phyloP scores from a whole-genome alignment of 257 asterid species.

The Rauvolfia tetraphylla region DNA sequence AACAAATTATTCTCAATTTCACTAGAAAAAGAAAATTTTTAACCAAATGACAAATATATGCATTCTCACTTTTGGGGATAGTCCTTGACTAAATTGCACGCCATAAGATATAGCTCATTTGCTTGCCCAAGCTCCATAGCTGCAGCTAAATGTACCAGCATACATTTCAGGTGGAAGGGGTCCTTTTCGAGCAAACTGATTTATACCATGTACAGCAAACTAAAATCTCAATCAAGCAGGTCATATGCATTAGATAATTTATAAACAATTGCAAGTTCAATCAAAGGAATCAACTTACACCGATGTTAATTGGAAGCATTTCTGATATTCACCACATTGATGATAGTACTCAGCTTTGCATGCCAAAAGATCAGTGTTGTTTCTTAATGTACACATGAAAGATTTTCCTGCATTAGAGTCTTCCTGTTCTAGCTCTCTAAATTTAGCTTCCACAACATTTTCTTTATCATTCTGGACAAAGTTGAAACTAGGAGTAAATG shows the following conservation, averaged over 20 bases:
- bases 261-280: slow-evolving; percentile 4
- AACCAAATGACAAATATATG: neutral
- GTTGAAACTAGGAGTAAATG: slow-evolving; percentile 15
- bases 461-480: slow-evolving; percentile 79
- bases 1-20: neutral
- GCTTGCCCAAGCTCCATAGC: slow-evolving; percentile 99
- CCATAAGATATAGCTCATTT: slow-evolving; percentile 95
- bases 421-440: slow-evolving; percentile 81
- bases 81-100: slow-evolving; percentile 98
- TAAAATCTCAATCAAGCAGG: slow-evolving; percentile 13
- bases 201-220: slow-evolving; percentile 27
- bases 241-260: neutral
- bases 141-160: slow-evolving; percentile 93
- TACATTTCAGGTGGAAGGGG: slow-evolving; percentile 93
- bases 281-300: slow-evolving; percentile 51
- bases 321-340: slow-evolving; percentile 96
- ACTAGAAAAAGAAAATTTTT: neutral
- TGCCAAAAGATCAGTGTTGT: slow-evolving; percentile 94
- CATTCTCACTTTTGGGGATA: slow-evolving; percentile 92
- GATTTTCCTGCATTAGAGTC: slow-evolving; percentile 53
- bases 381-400: slow-evolving; percentile 54
- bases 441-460: slow-evolving; percentile 74
- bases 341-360: slow-evolving; percentile 98
- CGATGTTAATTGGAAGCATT: slow-evolving; percentile 86
- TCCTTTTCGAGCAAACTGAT: slow-evolving; percentile 97